Evolutionary conservation across 768 basidiomycete genomes (phyloP).

Genomic region (Pluteus cervinus): DNA sequence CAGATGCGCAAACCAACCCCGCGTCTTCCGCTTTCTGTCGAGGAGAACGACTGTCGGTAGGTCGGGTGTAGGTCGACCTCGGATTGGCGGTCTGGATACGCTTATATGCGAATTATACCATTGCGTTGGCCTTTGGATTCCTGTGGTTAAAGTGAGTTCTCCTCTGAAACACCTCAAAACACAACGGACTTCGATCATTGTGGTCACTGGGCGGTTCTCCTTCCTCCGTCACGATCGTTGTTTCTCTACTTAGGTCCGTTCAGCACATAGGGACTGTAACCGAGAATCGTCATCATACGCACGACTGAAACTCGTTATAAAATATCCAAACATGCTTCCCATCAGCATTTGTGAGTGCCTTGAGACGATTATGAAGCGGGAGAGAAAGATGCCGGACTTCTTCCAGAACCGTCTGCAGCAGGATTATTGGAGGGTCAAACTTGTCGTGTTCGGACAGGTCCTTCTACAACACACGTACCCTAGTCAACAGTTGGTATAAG

Average conservation of each 20-base stretch:
- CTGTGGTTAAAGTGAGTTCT: conserved; percentile 28
- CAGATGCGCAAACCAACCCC: conserved; percentile 61
- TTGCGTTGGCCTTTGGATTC: conserved; percentile 78
- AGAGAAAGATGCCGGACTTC: conserved; percentile 94
- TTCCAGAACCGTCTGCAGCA: conserved; percentile 93
- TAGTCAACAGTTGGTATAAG: too few relatives aligned
- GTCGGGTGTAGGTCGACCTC: conserved; percentile 37
- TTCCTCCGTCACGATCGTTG: conserved; percentile 70
- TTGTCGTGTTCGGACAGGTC: conserved; percentile 81
- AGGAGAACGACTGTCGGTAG: conserved; percentile 70
- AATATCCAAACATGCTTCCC: conserved; percentile 83
- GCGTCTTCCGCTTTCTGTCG: conserved; percentile 64
- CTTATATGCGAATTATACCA: conserved; percentile 83
- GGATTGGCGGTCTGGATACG: conserved; percentile 43
- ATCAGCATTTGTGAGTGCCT: conserved; percentile 76
- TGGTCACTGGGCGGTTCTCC: conserved; percentile 87
- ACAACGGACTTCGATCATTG: conserved; percentile 88
- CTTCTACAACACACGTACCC: too few relatives aligned
- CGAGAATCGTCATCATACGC: conserved; percentile 21
- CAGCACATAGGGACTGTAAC: too few relatives aligned
- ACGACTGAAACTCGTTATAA: conserved; percentile 85
- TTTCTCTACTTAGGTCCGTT: conserved; percentile 46
- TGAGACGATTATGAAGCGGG: conserved; percentile 89
- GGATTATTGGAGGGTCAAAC: conserved; percentile 75
- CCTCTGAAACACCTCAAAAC: conserved; percentile 1